Percentiles rank a stretch among this genome's conserved stretches.
Evolutionary conservation across 352 stramenopile genomes (phyloP).

Genomic region (Ophiocytium majus): DNA sequence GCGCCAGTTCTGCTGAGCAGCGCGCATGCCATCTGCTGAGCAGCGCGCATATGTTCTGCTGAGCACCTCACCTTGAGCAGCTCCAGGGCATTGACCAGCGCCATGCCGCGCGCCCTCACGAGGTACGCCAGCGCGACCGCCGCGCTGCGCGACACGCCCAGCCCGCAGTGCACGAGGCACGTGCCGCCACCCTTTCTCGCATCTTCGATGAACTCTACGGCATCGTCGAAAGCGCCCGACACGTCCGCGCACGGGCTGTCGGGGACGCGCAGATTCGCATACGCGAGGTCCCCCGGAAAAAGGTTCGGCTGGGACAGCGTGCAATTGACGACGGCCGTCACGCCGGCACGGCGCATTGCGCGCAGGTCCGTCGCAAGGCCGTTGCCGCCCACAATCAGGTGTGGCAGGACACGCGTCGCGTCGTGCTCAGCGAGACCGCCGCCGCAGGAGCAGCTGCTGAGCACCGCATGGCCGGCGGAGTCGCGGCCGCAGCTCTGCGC

Average conservation of each 20-base stretch:
- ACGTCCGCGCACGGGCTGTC: neutral
- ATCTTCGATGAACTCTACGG: conserved; percentile 7
- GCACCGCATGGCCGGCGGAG: too few species aligned
- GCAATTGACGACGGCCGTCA: conserved; percentile 19
- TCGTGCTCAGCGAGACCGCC: neutral
- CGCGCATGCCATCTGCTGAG: neutral
- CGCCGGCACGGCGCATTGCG: neutral
- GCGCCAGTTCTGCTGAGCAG: neutral
- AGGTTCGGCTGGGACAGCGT: neutral
- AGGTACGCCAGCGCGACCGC: conserved; percentile 31
- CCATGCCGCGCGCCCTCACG: conserved; percentile 7
- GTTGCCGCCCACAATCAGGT: neutral
- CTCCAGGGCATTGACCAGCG: conserved; percentile 7
- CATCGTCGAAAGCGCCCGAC: neutral
- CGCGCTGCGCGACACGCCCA: conserved; percentile 20
- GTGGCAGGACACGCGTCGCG: neutral
- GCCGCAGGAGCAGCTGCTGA: too few species aligned
- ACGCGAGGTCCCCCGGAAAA: neutral
- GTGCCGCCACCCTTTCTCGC: conserved; percentile 17
- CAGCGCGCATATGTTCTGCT: neutral
- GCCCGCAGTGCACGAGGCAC: conserved; percentile 30
- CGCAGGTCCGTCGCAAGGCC: neutral
- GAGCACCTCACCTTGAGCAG: neutral
- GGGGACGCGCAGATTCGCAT: neutral
- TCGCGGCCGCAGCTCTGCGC: too few species aligned